Conservation (phyloP, 257 asterid genomes). For the Ilex asprella region DNA sequence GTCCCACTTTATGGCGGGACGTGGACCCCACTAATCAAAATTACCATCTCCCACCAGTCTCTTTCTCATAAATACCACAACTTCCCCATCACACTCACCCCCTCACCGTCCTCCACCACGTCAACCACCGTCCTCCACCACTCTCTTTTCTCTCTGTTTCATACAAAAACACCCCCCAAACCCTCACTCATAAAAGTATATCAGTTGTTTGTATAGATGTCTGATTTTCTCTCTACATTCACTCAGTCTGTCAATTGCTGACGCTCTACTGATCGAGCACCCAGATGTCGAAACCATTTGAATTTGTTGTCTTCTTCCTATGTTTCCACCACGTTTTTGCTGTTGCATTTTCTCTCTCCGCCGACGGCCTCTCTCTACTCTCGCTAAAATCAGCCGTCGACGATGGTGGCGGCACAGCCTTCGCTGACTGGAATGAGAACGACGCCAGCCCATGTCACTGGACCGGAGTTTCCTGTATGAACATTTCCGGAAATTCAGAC, state of each 20-base stretch:
- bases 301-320: conserved; percentile 21
- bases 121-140: conserved; percentile 3
- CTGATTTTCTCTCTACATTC: no score
- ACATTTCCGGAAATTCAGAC: conserved; percentile 50
- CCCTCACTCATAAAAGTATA: no score
- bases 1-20: conserved; percentile 21
- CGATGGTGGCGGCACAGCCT: conserved; percentile 32
- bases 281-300: conserved; percentile 15
- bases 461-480: conserved; percentile 83
- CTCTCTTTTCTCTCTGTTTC: neutral
- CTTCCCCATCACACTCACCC: conserved; percentile 13
- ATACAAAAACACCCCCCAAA: no score
- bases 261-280: conserved; percentile 13
- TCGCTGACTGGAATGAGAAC: conserved; percentile 72
- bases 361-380: conserved; percentile 76
- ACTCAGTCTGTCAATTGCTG: no score
- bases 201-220: no score
- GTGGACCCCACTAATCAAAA: conserved; percentile 32
- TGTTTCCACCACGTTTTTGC: conserved; percentile 12
- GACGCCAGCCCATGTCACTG: conserved; percentile 77
- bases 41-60: conserved; percentile 15
- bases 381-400: conserved; percentile 76
- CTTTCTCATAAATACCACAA: conserved; percentile 59
- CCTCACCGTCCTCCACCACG: conserved; percentile 17
- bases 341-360: conserved; percentile 27